Evolutionary conservation across 176 grass and related monocot genomes (phyloP).

Genomic region (Musa beccarii): DNA sequence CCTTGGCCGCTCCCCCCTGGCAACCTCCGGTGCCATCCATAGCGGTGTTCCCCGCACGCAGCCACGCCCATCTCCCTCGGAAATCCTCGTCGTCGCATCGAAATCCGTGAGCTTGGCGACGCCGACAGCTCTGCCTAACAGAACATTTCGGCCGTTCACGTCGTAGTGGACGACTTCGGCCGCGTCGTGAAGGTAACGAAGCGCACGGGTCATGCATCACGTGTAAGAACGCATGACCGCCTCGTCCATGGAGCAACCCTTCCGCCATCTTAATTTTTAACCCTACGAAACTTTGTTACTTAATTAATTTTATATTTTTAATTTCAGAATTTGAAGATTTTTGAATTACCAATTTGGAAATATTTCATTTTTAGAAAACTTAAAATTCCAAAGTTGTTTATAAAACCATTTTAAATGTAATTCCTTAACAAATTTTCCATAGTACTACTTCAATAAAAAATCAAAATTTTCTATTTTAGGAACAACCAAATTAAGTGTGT

Average conservation of each 20-base stretch:
- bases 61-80: neutral
- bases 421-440: too few relatives aligned
- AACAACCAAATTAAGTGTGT: too few relatives aligned
- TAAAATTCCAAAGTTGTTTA: too few relatives aligned
- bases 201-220: slow-evolving; percentile 34
- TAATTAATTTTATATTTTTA: too few relatives aligned
- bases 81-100: slow-evolving; percentile 45
- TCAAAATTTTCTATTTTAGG: too few relatives aligned
- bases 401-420: too few relatives aligned
- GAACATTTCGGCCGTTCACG: slow-evolving; percentile 79
- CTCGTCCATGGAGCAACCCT: slow-evolving; percentile 25
- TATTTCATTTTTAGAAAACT: too few relatives aligned
- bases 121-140: slow-evolving; percentile 13
- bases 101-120: slow-evolving; percentile 75
- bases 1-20: slow-evolving; percentile 39
- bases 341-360: too few relatives aligned
- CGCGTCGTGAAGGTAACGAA: slow-evolving; percentile 57
- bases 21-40: slow-evolving; percentile 95
- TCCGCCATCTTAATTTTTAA: neutral
- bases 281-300: too few relatives aligned
- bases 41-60: slow-evolving; percentile 44
- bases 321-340: too few relatives aligned
- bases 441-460: too few relatives aligned
- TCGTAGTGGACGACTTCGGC: slow-evolving; percentile 79
- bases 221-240: slow-evolving; percentile 27